A percentile compares a stretch with the other conserved stretches of the same genome.
Conservation (phyloP, 345 rosid genomes). For the Excoecaria agallocha region DNA sequence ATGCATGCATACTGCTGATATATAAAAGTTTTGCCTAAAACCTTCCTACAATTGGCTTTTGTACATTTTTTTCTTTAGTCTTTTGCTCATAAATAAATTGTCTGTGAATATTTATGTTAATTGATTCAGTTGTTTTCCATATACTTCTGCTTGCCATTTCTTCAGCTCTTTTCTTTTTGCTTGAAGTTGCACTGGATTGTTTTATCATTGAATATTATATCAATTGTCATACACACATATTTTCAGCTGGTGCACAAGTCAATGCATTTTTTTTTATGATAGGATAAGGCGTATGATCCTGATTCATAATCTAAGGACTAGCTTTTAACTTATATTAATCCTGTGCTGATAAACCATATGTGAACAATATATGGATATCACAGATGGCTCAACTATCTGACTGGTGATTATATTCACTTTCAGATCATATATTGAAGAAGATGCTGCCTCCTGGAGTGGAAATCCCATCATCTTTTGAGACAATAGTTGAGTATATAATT, state of each 20-base stretch:
- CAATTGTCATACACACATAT: neutral
- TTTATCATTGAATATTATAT: neutral
- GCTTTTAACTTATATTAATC: neutral
- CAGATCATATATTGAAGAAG: slow-evolving; percentile 88
- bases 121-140: neutral
- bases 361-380: neutral
- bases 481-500: slow-evolving; percentile 70
- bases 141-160: neutral
- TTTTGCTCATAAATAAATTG: neutral
- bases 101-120: neutral
- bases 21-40: neutral
- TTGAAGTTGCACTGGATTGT: neutral
- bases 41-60: neutral
- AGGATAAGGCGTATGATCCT: too few relatives aligned
- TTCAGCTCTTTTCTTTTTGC: neutral
- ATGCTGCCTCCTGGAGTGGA: slow-evolving; percentile 84
- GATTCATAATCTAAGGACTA: too few relatives aligned
- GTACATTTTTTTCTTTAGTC: neutral
- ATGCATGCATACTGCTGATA: neutral
- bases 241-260: neutral
- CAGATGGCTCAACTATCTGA: slow-evolving; percentile 16
- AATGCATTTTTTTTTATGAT: too few relatives aligned
- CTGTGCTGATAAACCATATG: neutral
- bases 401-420: slow-evolving; percentile 14
- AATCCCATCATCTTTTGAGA: slow-evolving; percentile 93